phyloP scores from a whole-genome alignment of 768 basidiomycete genomes.

The Asterophora parasitica region DNA sequence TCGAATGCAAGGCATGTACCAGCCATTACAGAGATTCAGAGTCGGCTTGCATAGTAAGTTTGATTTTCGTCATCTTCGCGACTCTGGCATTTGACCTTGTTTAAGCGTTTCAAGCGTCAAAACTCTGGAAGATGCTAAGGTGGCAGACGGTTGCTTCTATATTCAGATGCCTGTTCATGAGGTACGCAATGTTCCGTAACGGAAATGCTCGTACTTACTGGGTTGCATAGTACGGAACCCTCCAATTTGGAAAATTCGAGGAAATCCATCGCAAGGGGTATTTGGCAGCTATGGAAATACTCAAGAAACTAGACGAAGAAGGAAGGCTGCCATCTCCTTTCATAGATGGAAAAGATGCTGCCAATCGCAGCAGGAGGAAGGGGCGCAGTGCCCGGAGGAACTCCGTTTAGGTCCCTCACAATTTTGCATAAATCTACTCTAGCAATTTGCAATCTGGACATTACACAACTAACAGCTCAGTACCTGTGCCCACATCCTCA shows the following conservation, averaged over 20 bases:
- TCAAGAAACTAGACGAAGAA: conserved; percentile 78
- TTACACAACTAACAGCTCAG: background rate
- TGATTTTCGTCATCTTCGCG: background rate
- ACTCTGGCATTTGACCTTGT: conserved; percentile 8
- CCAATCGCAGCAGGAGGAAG: conserved; percentile 50
- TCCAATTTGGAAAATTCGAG: conserved; percentile 86
- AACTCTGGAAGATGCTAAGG: conserved; percentile 94
- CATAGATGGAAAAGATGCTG: conserved; percentile 53
- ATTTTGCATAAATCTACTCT: background rate
- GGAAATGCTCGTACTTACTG: background rate
- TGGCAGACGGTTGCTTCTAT: conserved; percentile 82
- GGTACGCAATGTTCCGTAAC: conserved; percentile 33
- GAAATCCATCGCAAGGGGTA: conserved; percentile 86
- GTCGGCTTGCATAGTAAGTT: conserved; percentile 88
- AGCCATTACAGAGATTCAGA: conserved; percentile 90
- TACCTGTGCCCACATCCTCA: too few relatives aligned
- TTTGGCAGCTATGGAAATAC: conserved; percentile 59
- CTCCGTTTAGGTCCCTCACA: conserved; percentile 39
- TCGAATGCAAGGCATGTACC: conserved; percentile 73
- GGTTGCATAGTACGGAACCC: conserved; percentile 71
- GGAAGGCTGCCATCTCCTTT: conserved; percentile 75
- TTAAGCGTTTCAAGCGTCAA: conserved; percentile 90
- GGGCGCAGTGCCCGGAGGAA: conserved; percentile 77
- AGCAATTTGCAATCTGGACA: background rate
- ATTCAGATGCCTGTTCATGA: conserved; percentile 94